Conservation (phyloP, 2,329 filamentous ascomycete genomes). For the Aspergillus thermomutatus region DNA sequence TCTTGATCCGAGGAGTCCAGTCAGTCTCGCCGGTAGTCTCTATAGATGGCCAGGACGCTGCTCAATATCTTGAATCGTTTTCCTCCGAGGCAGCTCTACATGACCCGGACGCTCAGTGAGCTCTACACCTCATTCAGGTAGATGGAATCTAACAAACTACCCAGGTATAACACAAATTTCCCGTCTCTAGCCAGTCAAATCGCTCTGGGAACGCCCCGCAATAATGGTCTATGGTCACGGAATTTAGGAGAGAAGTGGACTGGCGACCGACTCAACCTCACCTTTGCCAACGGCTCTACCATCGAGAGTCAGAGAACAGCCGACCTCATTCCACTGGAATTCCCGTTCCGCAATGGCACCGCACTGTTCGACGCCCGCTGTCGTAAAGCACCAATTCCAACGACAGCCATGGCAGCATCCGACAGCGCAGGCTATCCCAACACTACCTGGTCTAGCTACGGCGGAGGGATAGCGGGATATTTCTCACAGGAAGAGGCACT, state of each 20-base stretch:
- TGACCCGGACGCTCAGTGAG: constrained; percentile 56
- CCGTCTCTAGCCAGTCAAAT: constrained; percentile 7
- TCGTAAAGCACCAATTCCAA: neutral
- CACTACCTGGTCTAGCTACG: constrained; percentile 12
- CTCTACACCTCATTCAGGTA: neutral
- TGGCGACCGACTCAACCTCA: neutral
- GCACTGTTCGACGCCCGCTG: neutral
- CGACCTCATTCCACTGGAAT: neutral
- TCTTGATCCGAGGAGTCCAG: constrained; percentile 14
- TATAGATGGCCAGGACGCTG: constrained; percentile 58
- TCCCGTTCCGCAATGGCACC: neutral
- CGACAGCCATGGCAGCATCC: constrained; percentile 6
- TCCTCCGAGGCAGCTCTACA: constrained; percentile 50
- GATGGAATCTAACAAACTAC: neutral
- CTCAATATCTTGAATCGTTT: constrained; percentile 43
- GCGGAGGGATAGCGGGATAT: neutral
- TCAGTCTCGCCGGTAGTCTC: constrained; percentile 48
- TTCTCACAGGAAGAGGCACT: neutral
- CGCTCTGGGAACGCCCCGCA: neutral
- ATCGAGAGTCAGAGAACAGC: neutral
- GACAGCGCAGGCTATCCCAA: constrained; percentile 15
- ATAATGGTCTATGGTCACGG: neutral
- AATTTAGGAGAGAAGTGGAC: neutral
- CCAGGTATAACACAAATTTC: constrained; percentile 14
- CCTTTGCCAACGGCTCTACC: neutral